Conservation (phyloP, 1,284 basidiomycete genomes). For the Trichosporon inkin region DNA sequence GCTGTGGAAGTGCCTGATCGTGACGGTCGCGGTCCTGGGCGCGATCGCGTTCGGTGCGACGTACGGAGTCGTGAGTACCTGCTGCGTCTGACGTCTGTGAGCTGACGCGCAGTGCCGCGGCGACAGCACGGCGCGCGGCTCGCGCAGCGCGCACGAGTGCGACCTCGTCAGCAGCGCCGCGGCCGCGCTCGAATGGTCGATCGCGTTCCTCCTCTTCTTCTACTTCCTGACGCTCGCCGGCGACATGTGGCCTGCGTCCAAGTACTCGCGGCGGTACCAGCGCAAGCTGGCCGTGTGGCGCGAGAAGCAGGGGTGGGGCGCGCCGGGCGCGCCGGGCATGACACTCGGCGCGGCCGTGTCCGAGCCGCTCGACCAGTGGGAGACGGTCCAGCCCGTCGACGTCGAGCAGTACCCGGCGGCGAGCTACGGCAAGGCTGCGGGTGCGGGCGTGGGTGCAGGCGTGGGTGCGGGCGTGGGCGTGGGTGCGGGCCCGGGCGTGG, state of each 20-base stretch:
- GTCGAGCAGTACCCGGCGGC: neutral
- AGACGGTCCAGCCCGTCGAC: constrained; percentile 2
- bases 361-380: constrained; percentile 3
- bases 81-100: neutral
- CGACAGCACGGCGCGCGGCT: constrained; percentile 17
- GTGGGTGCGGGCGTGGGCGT: too few species aligned
- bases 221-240: constrained; percentile 45
- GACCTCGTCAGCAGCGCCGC: constrained; percentile 51
- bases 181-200: constrained; percentile 52
- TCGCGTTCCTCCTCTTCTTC: constrained; percentile 50
- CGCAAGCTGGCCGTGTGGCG: constrained; percentile 48
- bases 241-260: constrained; percentile 45
- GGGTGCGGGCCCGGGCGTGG: too few species aligned
- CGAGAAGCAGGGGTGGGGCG: constrained; percentile 11
- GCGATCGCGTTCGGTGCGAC: constrained; percentile 53
- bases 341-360: too few species aligned
- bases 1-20: constrained; percentile 52
- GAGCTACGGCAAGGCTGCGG: too few species aligned
- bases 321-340: too few species aligned
- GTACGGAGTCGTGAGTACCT: constrained; percentile 42
- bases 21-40: constrained; percentile 47
- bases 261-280: constrained; percentile 50
- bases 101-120: constrained; percentile 47
- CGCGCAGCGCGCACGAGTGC: constrained; percentile 38
- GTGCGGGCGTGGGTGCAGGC: too few species aligned